These are phyloP conservation scores for Solanum pimpinellifolium DNA, from an alignment of 257 asterid species.

Conservation along the genomic window DNA sequence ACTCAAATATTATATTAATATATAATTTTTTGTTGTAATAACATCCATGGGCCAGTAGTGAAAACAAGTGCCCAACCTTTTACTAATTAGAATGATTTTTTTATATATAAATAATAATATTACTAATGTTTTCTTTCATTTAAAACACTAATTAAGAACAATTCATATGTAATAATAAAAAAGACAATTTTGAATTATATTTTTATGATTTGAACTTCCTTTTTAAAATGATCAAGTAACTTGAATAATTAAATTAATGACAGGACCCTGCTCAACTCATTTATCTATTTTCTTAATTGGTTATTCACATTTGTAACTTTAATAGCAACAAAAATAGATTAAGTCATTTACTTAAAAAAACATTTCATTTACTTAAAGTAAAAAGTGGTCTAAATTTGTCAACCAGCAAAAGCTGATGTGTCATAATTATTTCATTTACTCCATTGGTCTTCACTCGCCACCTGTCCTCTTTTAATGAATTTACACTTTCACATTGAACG, in stretches of 20 bases:
- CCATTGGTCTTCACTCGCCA: background rate
- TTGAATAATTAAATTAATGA: background rate
- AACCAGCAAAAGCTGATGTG: background rate
- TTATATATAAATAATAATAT: background rate
- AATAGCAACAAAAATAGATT: background rate
- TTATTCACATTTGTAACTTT: background rate
- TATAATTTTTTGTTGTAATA: no score
- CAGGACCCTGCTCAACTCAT: background rate
- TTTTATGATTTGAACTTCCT: background rate
- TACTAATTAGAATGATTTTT: no score
- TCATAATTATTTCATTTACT: background rate
- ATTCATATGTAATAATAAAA: no score
- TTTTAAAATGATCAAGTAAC: background rate
- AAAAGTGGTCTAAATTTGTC: background rate
- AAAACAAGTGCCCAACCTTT: background rate
- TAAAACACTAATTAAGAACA: background rate
- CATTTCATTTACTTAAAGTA: background rate
- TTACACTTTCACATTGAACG: slow-evolving; percentile 8
- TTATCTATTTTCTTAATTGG: background rate
- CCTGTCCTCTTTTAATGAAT: background rate
- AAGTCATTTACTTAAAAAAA: background rate
- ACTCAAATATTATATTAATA: background rate
- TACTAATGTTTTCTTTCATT: background rate
- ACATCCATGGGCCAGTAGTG: background rate
- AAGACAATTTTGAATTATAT: no score